These are phyloP conservation scores for Trypanosoma avium DNA, from an alignment of 208 protist genomes.

Conservation along the genomic window DNA sequence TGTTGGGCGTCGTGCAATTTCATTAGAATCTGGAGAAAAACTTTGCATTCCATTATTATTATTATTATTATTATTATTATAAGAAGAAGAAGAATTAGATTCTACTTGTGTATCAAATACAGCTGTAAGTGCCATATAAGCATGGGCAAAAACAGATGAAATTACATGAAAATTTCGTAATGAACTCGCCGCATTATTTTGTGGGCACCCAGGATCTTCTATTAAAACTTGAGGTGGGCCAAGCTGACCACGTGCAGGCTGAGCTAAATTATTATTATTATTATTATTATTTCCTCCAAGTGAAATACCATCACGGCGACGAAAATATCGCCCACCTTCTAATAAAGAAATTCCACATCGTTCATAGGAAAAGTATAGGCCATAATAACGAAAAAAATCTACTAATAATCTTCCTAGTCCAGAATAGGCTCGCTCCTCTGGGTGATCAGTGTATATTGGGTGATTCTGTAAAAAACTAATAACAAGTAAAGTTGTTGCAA, in stretches of 20 bases:
- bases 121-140: constrained; percentile 67
- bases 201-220: constrained; percentile 64
- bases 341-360: constrained; percentile 74
- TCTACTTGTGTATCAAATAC: constrained; percentile 24
- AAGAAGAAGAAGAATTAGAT: too few relatives aligned
- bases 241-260: too few relatives aligned
- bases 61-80: too few relatives aligned
- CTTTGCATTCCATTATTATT: constrained; percentile 6
- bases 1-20: constrained; percentile 69
- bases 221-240: constrained; percentile 56
- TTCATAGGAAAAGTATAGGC: constrained; percentile 82
- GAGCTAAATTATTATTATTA: too few relatives aligned
- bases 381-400: constrained; percentile 94
- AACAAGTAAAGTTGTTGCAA: constrained; percentile 87
- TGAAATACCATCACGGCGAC: too few relatives aligned
- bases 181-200: constrained; percentile 86
- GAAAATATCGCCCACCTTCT: constrained; percentile 59
- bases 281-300: too few relatives aligned
- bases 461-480: constrained; percentile 91
- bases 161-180: constrained; percentile 73
- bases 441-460: constrained; percentile 63
- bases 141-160: constrained; percentile 63
- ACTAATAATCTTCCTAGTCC: constrained; percentile 91
- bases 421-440: constrained; percentile 45
- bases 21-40: constrained; percentile 41